Base-by-base conservation (phyloP, 495 filamentous ascomycete genomes). In the Pyronema domesticum region DNA sequence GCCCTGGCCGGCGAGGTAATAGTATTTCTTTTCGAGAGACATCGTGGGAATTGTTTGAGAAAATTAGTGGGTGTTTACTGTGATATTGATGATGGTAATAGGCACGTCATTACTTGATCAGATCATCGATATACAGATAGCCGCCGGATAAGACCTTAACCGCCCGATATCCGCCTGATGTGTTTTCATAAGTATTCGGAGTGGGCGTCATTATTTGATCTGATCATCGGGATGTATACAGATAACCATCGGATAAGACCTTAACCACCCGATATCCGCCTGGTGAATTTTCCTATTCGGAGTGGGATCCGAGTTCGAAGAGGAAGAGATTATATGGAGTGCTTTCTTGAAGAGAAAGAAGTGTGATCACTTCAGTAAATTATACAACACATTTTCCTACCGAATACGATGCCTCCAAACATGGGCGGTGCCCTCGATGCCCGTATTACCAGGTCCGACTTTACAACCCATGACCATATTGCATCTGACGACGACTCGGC, bases 1-100 rank as follows among this genome's bases (percentile, higher is more conserved):
- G 9, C 69, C 69, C 23, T 70, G 48, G 10, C 72, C 72, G 14
- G 68, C 67, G 7, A 74, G 65, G 46, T 73, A 70, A 34, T 59
- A 59, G 57, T 14, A 53, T 54, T 57, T 59, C 37, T 57, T 23
- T 6, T 33, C 53, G 30, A 47, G 46, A 37, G 19, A 7, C 23
- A 46, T n/a, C 18, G 30, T 40, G 14, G 42, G 4, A 30, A 2
- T 30, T 30, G 23, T 30, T 30, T 30, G 23, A 30, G 23, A 30
- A 30, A 30, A 30, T 30, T 17, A 43, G 39, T 1, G 17, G 39
- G 13, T 6, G 13, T 13, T 43, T 6, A 17, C 39, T 43, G 39
- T 13, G 17, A n/a, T 13, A 17, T 43, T 43, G 2, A 17, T 43
- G 39, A 6, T 43, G 39, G 6, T 2, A 30, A 30, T 30, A 30